Conservation (phyloP, 345 rosid species). For the Salix udensis region DNA sequence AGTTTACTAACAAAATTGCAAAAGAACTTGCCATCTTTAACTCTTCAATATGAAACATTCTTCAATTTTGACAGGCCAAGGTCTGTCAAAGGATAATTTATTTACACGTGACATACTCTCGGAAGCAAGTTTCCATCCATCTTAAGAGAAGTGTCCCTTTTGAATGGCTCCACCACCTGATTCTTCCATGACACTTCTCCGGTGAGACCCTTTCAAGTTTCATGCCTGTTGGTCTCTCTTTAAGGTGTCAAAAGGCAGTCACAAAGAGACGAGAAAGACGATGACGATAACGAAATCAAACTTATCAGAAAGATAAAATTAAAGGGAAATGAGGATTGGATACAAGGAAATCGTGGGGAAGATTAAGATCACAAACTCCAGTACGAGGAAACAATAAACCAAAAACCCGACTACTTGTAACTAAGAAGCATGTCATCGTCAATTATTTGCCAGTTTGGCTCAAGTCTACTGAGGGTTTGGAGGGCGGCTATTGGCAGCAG, state of each 20-base stretch:
- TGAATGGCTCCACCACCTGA: background rate
- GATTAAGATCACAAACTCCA: background rate
- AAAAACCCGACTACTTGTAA: too few relatives aligned
- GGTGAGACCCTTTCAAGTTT: background rate
- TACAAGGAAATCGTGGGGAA: background rate
- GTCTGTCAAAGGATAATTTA: background rate
- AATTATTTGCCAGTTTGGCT: too few relatives aligned
- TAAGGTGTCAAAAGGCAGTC: background rate
- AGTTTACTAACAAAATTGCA: background rate
- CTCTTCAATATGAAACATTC: too few relatives aligned
- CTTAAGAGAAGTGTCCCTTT: background rate
- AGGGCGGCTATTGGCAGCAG: constrained; percentile 75
- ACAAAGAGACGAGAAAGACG: background rate
- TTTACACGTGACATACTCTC: background rate
- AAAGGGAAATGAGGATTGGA: background rate
- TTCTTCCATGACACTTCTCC: background rate
- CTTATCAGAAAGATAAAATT: background rate
- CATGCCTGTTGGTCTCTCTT: background rate
- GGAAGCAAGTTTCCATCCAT: background rate
- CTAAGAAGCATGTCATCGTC: background rate
- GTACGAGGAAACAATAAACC: background rate
- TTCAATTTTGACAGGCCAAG: background rate
- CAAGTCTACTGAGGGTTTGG: constrained; percentile 55
- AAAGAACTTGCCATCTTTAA: background rate
- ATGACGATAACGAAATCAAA: background rate